These are phyloP conservation scores for Peniophora sp. DNA, from an alignment of 1,284 basidiomycete species.

Conservation along the genomic window DNA sequence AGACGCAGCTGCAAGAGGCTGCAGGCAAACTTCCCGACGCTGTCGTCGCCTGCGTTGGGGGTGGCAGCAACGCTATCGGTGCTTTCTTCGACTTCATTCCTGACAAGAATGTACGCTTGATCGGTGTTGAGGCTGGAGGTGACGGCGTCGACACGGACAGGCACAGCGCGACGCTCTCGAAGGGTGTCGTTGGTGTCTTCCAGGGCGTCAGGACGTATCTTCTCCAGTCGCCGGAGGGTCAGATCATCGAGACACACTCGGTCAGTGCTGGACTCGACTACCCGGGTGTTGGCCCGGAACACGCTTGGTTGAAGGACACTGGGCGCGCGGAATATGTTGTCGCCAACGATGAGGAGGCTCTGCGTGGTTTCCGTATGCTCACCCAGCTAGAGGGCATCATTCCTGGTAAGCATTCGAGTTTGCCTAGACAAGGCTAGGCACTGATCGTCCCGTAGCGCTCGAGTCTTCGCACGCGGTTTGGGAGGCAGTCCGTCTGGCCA, in stretches of 20 bases:
- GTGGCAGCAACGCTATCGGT: slow-evolving; percentile 96
- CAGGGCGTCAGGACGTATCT: slow-evolving; percentile 97
- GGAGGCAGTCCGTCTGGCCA: slow-evolving; percentile 83
- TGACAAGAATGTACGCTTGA: slow-evolving; percentile 74
- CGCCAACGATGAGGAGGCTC: slow-evolving; percentile 90
- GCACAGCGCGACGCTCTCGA: slow-evolving; percentile 90
- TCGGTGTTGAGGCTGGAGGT: slow-evolving; percentile 95
- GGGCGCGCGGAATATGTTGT: slow-evolving; percentile 90
- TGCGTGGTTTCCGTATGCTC: slow-evolving; percentile 86
- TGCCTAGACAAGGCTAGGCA: slow-evolving; percentile 6
- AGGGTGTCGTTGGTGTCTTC: slow-evolving; percentile 89
- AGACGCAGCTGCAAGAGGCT: slow-evolving; percentile 71
- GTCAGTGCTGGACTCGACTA: slow-evolving; percentile 94
- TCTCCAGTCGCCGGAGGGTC: slow-evolving; percentile 82
- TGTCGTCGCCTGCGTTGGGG: slow-evolving; percentile 95
- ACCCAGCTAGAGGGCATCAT: slow-evolving; percentile 97
- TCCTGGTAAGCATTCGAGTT: slow-evolving; percentile 53
- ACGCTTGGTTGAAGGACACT: slow-evolving; percentile 93
- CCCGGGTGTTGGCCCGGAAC: slow-evolving; percentile 94
- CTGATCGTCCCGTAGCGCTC: slow-evolving; percentile 47
- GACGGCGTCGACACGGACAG: slow-evolving; percentile 83
- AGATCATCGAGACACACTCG: slow-evolving; percentile 96
- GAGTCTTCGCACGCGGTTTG: slow-evolving; percentile 96
- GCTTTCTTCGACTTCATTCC: slow-evolving; percentile 93
- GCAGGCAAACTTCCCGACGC: slow-evolving; percentile 88